phyloP scores from a whole-genome alignment of 1,284 basidiomycete genomes.

The Puccinia novopanici region DNA sequence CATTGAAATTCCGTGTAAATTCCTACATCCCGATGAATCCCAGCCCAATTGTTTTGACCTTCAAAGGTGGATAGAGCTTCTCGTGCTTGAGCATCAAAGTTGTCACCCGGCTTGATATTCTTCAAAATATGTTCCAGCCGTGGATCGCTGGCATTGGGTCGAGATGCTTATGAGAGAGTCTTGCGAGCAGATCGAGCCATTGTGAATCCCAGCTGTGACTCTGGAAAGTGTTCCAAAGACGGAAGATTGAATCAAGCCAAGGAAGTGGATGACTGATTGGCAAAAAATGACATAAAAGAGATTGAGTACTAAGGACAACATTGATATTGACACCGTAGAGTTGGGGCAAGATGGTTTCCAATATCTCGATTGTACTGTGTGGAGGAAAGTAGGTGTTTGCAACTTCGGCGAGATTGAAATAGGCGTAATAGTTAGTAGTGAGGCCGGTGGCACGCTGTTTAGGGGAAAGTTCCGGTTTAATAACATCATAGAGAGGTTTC shows the following conservation, averaged over 20 bases:
- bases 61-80: slow-evolving; percentile 58
- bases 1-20: slow-evolving; percentile 87
- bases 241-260: slow-evolving; percentile 74
- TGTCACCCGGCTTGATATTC: slow-evolving; percentile 14
- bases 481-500: slow-evolving; percentile 78
- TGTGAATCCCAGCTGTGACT: slow-evolving; percentile 67
- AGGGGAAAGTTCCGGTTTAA: slow-evolving; percentile 79
- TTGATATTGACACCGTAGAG: slow-evolving; percentile 75
- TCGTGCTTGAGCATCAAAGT: slow-evolving; percentile 58
- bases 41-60: slow-evolving; percentile 53
- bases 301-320: slow-evolving; percentile 74
- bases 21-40: slow-evolving; percentile 72
- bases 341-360: slow-evolving; percentile 73
- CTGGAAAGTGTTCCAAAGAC: slow-evolving; percentile 76
- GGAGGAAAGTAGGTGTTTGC: slow-evolving; percentile 77
- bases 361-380: slow-evolving; percentile 77
- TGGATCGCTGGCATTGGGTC: slow-evolving; percentile 65
- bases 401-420: slow-evolving; percentile 62
- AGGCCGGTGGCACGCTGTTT: slow-evolving; percentile 79
- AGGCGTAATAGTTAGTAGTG: slow-evolving; percentile 64
- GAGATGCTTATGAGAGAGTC: slow-evolving; percentile 75
- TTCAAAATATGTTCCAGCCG: slow-evolving; percentile 63
- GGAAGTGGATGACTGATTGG: slow-evolving; percentile 70
- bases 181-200: slow-evolving; percentile 76
- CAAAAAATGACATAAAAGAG: slow-evolving; percentile 79